Conservation (phyloP, 495 filamentous ascomycete genomes). For the Podospora bellae-mahoneyi region DNA sequence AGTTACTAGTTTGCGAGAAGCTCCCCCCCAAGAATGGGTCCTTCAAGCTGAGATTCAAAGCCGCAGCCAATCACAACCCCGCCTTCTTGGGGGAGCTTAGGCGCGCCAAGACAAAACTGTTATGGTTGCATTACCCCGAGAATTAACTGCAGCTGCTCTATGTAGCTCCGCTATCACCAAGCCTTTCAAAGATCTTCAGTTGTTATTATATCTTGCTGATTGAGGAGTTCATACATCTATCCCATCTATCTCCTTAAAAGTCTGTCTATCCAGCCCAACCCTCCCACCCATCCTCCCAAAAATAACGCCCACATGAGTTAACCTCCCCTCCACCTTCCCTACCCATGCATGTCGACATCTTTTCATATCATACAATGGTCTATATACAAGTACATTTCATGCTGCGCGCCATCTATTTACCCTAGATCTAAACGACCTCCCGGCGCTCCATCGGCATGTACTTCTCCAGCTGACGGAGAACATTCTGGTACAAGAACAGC, state of each 20-base stretch:
- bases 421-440: slow-evolving; percentile 23
- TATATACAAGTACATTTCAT: slow-evolving; percentile 27
- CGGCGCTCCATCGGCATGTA: slow-evolving; percentile 39
- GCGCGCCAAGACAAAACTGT: neutral
- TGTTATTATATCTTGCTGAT: neutral
- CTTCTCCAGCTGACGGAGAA: slow-evolving; percentile 71
- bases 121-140: neutral
- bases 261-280: slow-evolving; percentile 28
- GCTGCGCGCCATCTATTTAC: slow-evolving; percentile 12
- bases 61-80: neutral
- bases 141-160: neutral
- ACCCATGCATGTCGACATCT: neutral
- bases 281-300: neutral
- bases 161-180: neutral
- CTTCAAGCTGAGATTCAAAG: neutral
- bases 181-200: neutral
- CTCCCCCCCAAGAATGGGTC: neutral
- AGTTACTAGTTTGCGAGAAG: neutral
- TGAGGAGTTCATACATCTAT: slow-evolving; percentile 19
- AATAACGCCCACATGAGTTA: slow-evolving; percentile 21
- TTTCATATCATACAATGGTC: slow-evolving; percentile 20
- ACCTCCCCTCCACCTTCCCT: slow-evolving; percentile 9
- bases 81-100: neutral
- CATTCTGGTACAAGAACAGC: slow-evolving; percentile 89
- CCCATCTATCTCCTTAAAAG: slow-evolving; percentile 13